Conservation (phyloP, 805 yeast genomes). For the Candida pseudoglaebosa region DNA sequence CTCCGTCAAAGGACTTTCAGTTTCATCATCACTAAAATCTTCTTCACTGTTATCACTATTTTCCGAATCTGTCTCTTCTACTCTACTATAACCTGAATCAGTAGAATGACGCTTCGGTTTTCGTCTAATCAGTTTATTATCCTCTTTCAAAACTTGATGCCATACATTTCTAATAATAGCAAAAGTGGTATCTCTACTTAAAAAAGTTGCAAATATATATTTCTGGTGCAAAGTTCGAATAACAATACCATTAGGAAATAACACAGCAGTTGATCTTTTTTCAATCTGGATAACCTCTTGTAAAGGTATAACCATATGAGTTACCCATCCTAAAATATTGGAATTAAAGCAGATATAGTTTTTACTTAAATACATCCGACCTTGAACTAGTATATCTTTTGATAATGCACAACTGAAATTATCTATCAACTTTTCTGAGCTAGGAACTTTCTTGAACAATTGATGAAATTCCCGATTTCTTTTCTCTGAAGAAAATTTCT, state of each 20-base stretch:
- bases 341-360: conserved; percentile 59
- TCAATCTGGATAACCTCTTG: conserved; percentile 61
- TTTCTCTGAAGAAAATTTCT: conserved; percentile 42
- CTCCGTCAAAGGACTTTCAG: conserved; percentile 14
- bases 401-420: conserved; percentile 66
- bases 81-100: conserved; percentile 1
- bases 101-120: conserved; percentile 2
- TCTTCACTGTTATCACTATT: conserved; percentile 6
- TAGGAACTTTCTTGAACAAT: conserved; percentile 49
- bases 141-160: conserved; percentile 41
- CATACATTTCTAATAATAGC: conserved; percentile 56
- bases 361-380: conserved; percentile 56
- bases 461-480: conserved; percentile 60
- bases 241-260: conserved; percentile 67
- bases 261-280: conserved; percentile 60
- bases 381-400: conserved; percentile 64
- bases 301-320: conserved; percentile 53
- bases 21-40: conserved; percentile 15
- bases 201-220: conserved; percentile 61
- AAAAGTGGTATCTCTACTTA: conserved; percentile 54
- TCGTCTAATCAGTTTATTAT: conserved; percentile 9
- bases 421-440: conserved; percentile 50
- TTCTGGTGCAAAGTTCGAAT: conserved; percentile 60
- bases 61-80: conserved; percentile 14
- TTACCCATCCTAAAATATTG: conserved; percentile 64